Percentiles rank a stretch among this genome's conserved stretches.
phyloP scores from a whole-genome alignment of 225 moss, liverwort and hornwort genomes.

The Straminergon stramineum region DNA sequence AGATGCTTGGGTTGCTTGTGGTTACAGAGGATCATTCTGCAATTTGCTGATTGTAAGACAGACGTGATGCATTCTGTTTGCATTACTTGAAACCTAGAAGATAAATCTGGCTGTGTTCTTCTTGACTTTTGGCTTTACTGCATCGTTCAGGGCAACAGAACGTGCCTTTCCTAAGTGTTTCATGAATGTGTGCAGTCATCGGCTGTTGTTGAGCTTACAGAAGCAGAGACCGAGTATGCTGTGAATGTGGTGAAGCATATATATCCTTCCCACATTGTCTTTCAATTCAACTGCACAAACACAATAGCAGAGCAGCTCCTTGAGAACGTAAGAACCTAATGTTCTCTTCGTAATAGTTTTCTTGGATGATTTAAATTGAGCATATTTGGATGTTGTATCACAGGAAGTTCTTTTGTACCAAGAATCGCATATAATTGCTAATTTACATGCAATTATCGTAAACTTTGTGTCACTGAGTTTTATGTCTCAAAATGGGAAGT shows the following conservation, averaged over 20 bases:
- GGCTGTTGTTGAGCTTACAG: conserved; percentile 67
- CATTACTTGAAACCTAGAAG: not conserved
- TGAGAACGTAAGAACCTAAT: conserved; percentile 45
- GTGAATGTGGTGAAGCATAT: conserved; percentile 87
- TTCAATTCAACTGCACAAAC: conserved; percentile 92
- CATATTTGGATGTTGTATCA: not conserved
- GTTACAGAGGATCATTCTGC: not conserved
- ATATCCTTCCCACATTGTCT: conserved; percentile 62
- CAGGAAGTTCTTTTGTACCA: not conserved
- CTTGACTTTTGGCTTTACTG: not conserved
- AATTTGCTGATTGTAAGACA: not conserved
- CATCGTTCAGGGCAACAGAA: not conserved
- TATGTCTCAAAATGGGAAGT: not conserved
- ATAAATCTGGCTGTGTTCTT: not conserved
- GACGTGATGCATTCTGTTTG: not conserved
- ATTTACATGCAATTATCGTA: not conserved
- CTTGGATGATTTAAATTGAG: not conserved
- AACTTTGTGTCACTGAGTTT: not conserved
- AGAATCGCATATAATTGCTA: not conserved
- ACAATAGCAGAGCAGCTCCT: conserved; percentile 71
- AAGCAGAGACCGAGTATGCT: conserved; percentile 83
- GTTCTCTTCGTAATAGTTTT: not conserved
- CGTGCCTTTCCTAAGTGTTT: not conserved
- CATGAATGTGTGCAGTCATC: conserved; percentile 61
- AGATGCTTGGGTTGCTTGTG: not conserved